Evolutionary conservation across 352 stramenopile species (phyloP).

Genomic region (Blastocystis sp.): DNA sequence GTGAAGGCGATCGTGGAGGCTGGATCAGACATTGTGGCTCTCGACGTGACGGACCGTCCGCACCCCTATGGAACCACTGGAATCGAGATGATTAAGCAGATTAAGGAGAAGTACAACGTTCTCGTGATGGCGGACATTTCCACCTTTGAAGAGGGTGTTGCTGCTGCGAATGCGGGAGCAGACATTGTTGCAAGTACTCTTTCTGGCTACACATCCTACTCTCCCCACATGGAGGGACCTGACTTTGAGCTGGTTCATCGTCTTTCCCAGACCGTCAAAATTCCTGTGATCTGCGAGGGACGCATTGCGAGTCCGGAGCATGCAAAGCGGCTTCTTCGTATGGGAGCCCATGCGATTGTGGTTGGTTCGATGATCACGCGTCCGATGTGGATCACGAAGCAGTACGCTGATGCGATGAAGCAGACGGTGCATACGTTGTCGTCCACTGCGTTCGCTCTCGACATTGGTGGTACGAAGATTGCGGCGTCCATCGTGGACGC

Average conservation of each 20-base stretch:
- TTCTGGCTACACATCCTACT: conserved; percentile 51
- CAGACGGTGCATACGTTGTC: conserved; percentile 3
- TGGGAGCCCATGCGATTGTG: conserved; percentile 42
- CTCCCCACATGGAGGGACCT: conserved; percentile 20
- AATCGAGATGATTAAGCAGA: conserved; percentile 57
- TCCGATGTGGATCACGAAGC: conserved; percentile 57
- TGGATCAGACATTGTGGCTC: conserved; percentile 36
- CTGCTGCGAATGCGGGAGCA: conserved; percentile 35
- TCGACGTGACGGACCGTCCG: conserved; percentile 52
- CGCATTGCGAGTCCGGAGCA: conserved; percentile 48
- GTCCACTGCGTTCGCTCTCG: conserved; percentile 16
- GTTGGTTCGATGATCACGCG: conserved; percentile 55
- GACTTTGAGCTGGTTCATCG: conserved; percentile 42
- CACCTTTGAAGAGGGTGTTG: conserved; percentile 55
- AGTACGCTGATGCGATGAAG: conserved; percentile 52
- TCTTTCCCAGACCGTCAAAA: conserved; percentile 32
- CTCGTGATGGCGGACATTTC: conserved; percentile 56
- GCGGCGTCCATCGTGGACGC: conserved; percentile 15
- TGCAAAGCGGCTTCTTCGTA: conserved; percentile 24
- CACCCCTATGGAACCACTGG: conserved; percentile 52
- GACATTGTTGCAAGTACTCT: conserved; percentile 54
- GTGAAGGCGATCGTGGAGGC: conserved; percentile 33
- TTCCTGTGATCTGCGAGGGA: conserved; percentile 54
- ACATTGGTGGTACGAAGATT: conserved; percentile 56
- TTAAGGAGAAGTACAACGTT: conserved; percentile 53